These are phyloP conservation scores for Phytophthora melonis DNA, from an alignment of 352 stramenopile species.

Conservation along the genomic window DNA sequence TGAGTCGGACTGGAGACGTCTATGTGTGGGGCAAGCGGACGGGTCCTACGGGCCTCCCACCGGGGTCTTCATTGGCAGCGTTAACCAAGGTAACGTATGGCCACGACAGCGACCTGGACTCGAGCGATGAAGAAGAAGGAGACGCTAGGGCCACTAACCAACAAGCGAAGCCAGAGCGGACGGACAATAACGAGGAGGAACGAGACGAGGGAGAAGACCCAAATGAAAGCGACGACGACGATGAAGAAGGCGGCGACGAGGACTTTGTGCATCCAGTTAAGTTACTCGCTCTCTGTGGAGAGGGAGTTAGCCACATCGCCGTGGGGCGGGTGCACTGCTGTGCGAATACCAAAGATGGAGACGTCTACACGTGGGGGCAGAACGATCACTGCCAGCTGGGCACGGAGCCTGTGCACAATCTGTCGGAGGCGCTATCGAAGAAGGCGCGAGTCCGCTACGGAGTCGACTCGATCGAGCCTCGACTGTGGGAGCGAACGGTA, in stretches of 20 bases:
- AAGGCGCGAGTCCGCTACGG: conserved; percentile 72
- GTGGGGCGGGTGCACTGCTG: conserved; percentile 82
- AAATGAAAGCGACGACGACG: conserved; percentile 28
- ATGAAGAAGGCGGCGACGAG: conserved; percentile 59
- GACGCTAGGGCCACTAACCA: conserved; percentile 1
- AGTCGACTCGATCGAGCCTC: conserved; percentile 63
- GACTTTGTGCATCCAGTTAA: conserved; percentile 82
- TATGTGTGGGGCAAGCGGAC: conserved; percentile 83
- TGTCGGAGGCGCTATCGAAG: conserved; percentile 59
- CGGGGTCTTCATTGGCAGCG: conserved; percentile 36
- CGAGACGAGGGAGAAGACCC: conserved; percentile 19
- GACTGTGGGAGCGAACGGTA: conserved; percentile 77
- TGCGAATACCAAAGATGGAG: conserved; percentile 78
- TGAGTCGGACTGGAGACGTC: conserved; percentile 74
- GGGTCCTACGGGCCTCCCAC: conserved; percentile 64
- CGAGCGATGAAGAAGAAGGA: conserved; percentile 37
- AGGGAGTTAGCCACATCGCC: conserved; percentile 76
- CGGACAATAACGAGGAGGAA: conserved; percentile 29
- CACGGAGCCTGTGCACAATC: conserved; percentile 66
- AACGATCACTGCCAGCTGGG: conserved; percentile 87
- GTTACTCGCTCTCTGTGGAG: conserved; percentile 64
- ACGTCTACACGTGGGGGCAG: conserved; percentile 87
- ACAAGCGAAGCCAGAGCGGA: neutral
- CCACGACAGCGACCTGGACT: conserved; percentile 60
- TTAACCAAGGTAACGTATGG: conserved; percentile 56